These are phyloP conservation scores for Coemansia sp. DNA, from an alignment of 192 early-diverging fungal genomes.

Conservation along the genomic window DNA sequence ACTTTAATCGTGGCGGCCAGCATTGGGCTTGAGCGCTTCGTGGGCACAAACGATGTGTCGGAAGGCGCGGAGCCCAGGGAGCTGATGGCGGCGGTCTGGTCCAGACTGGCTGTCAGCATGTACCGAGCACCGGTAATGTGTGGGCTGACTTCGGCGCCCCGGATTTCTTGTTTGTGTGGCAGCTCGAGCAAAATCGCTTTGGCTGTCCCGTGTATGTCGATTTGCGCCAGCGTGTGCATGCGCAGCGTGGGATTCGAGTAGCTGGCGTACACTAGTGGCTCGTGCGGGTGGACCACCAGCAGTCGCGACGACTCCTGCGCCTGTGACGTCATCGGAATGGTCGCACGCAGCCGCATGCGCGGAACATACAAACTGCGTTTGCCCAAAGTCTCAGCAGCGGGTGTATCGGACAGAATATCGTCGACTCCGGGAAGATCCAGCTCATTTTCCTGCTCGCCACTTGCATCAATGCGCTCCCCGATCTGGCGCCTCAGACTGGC, in stretches of 20 bases:
- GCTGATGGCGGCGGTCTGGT: conserved; percentile 30
- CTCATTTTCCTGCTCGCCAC: not conserved
- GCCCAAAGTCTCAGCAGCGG: too few species aligned
- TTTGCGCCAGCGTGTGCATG: conserved; percentile 22
- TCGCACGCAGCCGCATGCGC: conserved; percentile 16
- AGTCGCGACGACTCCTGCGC: conserved; percentile 16
- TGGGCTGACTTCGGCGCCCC: conserved; percentile 39
- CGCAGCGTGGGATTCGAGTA: conserved; percentile 3
- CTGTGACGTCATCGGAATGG: conserved; percentile 9
- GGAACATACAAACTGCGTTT: conserved; percentile 6
- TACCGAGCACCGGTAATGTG: conserved; percentile 16
- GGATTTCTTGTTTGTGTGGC: conserved; percentile 31
- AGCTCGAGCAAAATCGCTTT: conserved; percentile 10
- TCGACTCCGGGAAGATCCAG: too few species aligned
- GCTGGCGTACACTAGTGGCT: conserved; percentile 29
- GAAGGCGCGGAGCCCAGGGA: conserved; percentile 11
- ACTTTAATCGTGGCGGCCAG: conserved; percentile 13
- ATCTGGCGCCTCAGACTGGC: not conserved
- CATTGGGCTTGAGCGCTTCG: conserved; percentile 9
- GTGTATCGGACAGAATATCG: too few species aligned
- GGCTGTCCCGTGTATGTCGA: conserved; percentile 15
- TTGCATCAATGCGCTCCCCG: not conserved
- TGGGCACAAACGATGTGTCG: not conserved
- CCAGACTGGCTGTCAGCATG: conserved; percentile 47
- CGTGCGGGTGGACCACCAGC: conserved; percentile 23